Evolutionary conservation across 805 yeast species (phyloP).

Genomic region (Schwanniomyces polymorphus): DNA sequence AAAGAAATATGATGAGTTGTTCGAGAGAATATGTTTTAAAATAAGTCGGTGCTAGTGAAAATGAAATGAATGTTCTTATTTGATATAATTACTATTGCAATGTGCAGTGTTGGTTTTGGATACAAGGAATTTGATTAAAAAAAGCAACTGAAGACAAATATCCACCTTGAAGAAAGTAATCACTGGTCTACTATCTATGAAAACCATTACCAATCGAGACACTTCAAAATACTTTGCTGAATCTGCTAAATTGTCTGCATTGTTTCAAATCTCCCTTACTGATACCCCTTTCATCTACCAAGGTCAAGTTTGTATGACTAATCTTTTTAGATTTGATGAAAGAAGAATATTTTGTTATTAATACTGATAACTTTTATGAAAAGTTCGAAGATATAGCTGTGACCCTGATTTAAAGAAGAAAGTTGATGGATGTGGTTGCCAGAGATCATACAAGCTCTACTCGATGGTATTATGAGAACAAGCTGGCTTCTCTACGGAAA

Average conservation of each 20-base stretch:
- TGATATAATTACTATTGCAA: conserved; percentile 37
- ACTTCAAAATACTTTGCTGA: conserved; percentile 33
- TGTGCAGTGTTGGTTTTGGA: conserved; percentile 35
- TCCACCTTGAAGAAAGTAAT: conserved; percentile 47
- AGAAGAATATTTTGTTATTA: conserved; percentile 52
- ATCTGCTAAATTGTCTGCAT: conserved; percentile 50
- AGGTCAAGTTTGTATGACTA: conserved; percentile 63
- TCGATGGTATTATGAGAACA: conserved; percentile 49
- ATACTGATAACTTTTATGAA: conserved; percentile 43
- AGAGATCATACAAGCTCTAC: conserved; percentile 59
- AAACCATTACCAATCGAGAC: conserved; percentile 60
- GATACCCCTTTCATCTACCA: conserved; percentile 60
- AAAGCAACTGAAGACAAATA: conserved; percentile 32
- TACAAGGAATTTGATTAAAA: conserved; percentile 37
- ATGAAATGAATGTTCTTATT: conserved; percentile 38
- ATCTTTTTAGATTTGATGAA: conserved; percentile 49
- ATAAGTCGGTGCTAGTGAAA: conserved; percentile 40
- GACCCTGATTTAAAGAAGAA: conserved; percentile 21
- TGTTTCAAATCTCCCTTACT: conserved; percentile 45
- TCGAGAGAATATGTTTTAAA: conserved; percentile 41
- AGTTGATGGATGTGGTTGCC: conserved; percentile 35
- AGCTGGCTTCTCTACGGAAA: conserved; percentile 50
- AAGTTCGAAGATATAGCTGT: conserved; percentile 25
- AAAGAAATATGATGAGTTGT: conserved; percentile 50
- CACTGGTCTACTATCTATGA: conserved; percentile 61